These are phyloP conservation scores for Emiliania huxleyi DNA, from an alignment of 78 protist genomes.

Conservation along the genomic window DNA sequence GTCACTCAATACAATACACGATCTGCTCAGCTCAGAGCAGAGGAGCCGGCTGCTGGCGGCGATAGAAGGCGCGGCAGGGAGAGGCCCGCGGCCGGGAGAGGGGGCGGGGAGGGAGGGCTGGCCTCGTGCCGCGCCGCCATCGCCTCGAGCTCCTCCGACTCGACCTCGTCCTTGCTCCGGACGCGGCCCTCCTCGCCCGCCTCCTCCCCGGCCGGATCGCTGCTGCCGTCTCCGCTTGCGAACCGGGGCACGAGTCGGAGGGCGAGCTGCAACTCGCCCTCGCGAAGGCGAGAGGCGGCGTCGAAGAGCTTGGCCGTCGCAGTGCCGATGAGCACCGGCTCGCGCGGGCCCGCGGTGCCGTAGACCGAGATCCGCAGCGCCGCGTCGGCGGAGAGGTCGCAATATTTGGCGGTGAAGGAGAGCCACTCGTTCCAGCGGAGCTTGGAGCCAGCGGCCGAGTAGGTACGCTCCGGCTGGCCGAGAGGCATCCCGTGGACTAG, in stretches of 20 bases:
- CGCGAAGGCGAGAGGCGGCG: neutral
- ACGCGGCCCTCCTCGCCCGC: too few relatives aligned
- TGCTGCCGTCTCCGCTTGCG: too few relatives aligned
- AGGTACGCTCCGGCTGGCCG: neutral
- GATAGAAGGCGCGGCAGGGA: too few relatives aligned
- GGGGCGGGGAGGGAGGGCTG: neutral
- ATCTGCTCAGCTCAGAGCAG: too few relatives aligned
- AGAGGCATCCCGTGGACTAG: neutral
- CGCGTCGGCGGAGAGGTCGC: slow-evolving; percentile 20
- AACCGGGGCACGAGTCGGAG: neutral
- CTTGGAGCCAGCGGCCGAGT: neutral
- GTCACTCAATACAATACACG: too few relatives aligned
- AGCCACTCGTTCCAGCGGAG: slow-evolving; percentile 40
- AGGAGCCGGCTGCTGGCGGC: too few relatives aligned
- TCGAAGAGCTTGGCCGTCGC: neutral
- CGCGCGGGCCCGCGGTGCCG: neutral
- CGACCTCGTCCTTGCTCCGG: neutral
- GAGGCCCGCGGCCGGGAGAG: too few relatives aligned
- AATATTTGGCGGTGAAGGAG: neutral
- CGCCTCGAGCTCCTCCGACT: neutral
- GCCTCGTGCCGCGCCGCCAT: neutral
- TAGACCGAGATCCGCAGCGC: neutral
- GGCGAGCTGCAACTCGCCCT: neutral
- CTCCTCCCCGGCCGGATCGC: neutral
- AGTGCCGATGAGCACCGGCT: neutral